Evolutionary conservation across 2,329 filamentous ascomycete genomes (phyloP), one percentile per base, ranked within the genome.

Genomic region (Cordyceps militaris): DNA sequence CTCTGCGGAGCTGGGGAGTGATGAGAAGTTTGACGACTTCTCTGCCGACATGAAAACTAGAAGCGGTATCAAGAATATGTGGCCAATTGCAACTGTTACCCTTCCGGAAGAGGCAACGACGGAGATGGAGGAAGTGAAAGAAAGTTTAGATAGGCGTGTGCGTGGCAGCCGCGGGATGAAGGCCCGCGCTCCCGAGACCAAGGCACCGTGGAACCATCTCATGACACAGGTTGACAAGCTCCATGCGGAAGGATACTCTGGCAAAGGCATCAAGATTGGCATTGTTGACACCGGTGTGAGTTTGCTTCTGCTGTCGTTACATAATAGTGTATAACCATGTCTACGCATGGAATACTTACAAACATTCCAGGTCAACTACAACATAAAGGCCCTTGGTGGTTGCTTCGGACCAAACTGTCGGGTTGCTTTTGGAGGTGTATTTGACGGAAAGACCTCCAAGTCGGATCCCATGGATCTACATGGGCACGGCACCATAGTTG

Each of bases 401-500:
- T 84, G 84, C 64, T 86, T 86, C 65, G 85, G 84, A 1, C 63
- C 73, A 1, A 81, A 76, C 11, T 85, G 79, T 62, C 71, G 85
- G 43, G 79, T 87, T n/a, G 73, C 75, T 4, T 79, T 76, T 58
- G 84, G 84, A 19, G 73, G 73, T 34, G 81, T 84, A 61, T 72
- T 84, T 43, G 77, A 84, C n/a, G 83, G 82, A n/a, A 80, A 86
- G 54, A 71, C 70, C 47, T 82, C 77, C 66, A 70, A 78, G 61
- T 42, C 67, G 2, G 78, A 82, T 60, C 82, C 82, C 2, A 79
- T 79, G 63, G 79, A 79, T 61, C 82, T 80, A 63, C 69, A 65
- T 2, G 82, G 82, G 2, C 83, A 87, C 66, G 83, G 84, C 26
- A 83, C 80, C 0, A 82, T 84, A 66, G 80, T 84, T 28, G 76